These are phyloP conservation scores for Candida ascalaphidarum DNA, from an alignment of 805 yeast species.

Conservation along the genomic window DNA sequence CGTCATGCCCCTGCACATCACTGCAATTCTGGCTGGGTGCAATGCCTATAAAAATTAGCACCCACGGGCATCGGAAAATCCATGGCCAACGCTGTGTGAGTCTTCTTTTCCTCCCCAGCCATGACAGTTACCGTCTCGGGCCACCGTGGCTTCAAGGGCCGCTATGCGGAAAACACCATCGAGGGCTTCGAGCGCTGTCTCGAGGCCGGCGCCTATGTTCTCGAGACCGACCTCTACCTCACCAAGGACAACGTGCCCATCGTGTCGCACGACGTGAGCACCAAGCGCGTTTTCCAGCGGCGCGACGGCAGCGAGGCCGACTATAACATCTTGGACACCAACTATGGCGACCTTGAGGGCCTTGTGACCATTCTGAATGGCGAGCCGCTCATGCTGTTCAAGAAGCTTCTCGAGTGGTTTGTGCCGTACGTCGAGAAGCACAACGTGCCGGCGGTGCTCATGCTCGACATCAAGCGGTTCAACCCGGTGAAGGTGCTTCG, in stretches of 20 bases:
- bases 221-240: slow-evolving; percentile 37
- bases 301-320: slow-evolving; percentile 25
- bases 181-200: slow-evolving; percentile 28
- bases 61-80: no score
- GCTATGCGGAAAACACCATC: slow-evolving; percentile 31
- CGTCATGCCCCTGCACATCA: no score
- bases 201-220: slow-evolving; percentile 26
- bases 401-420: slow-evolving; percentile 25
- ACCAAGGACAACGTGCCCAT: slow-evolving; percentile 28
- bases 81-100: no score
- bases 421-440: slow-evolving; percentile 11
- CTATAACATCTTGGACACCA: slow-evolving; percentile 22
- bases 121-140: slow-evolving; percentile 30
- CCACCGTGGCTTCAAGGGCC: slow-evolving; percentile 35
- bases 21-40: no score
- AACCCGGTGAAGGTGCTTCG: slow-evolving; percentile 27
- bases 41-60: no score
- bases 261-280: slow-evolving; percentile 30
- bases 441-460: slow-evolving; percentile 16
- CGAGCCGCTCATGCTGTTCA: slow-evolving; percentile 23
- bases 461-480: slow-evolving; percentile 32
- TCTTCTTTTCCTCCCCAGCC: no score
- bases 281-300: slow-evolving; percentile 29
- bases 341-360: slow-evolving; percentile 14
- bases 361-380: slow-evolving; percentile 22